Conservation (phyloP, 306 rosid genomes). For the Castanopsis chinensis region DNA sequence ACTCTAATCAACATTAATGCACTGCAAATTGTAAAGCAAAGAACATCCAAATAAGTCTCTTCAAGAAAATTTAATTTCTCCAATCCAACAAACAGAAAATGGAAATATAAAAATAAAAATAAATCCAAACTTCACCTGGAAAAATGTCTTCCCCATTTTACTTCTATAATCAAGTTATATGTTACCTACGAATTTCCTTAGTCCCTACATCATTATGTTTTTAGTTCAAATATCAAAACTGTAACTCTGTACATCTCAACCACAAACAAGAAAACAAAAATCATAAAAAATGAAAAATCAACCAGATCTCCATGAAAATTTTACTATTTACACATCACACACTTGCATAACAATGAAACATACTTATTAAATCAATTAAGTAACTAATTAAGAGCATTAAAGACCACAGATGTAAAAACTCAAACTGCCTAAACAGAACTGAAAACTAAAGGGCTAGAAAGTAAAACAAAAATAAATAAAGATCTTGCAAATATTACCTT, state of each 20-base stretch:
- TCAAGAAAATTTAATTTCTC: background rate
- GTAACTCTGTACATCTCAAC: background rate
- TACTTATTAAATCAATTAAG: slow-evolving; percentile 15
- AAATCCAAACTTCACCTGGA: background rate
- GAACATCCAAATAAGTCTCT: background rate
- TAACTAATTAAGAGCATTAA: slow-evolving; percentile 22
- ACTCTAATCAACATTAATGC: background rate
- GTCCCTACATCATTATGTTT: background rate
- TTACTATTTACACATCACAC: slow-evolving; percentile 7
- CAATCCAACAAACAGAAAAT: background rate
- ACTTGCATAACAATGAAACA: slow-evolving; percentile 8
- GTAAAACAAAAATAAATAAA: slow-evolving; percentile 6
- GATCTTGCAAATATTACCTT: slow-evolving; percentile 60
- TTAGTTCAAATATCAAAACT: background rate
- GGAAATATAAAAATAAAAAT: background rate
- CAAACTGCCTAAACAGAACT: slow-evolving; percentile 24
- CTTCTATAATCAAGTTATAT: background rate
- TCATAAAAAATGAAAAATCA: background rate
- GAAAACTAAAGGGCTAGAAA: background rate
- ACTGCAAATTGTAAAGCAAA: background rate
- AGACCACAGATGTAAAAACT: slow-evolving; percentile 8
- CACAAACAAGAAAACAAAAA: background rate
- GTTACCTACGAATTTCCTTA: background rate
- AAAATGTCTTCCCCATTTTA: background rate
- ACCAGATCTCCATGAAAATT: slow-evolving; percentile 30